Percentiles rank a stretch among this genome's conserved stretches.
Evolutionary conservation across 208 protist species (phyloP).

Genomic region (Crithidia expoeki): DNA sequence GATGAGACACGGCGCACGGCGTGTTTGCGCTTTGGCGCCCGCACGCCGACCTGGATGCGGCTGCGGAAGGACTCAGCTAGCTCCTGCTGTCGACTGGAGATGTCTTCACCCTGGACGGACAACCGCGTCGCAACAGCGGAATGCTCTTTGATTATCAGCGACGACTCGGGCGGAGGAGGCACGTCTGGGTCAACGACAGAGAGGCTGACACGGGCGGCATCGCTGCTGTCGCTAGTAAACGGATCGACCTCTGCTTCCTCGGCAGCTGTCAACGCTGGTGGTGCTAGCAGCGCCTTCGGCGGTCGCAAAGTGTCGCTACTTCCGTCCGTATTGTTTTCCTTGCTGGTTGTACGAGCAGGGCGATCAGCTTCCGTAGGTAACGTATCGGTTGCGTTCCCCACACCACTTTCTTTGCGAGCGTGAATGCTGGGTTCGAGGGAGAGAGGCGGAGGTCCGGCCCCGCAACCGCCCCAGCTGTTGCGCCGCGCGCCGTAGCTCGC

Average conservation of each 20-base stretch:
- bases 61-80: conserved; percentile 41
- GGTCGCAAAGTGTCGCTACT: background rate
- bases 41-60: conserved; percentile 45
- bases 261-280: background rate
- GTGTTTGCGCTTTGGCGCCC: conserved; percentile 19
- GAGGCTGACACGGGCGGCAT: background rate
- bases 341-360: too few species aligned
- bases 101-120: conserved; percentile 1
- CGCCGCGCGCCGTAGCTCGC: conserved; percentile 6
- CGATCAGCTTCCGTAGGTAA: too few species aligned
- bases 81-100: conserved; percentile 26
- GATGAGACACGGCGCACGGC: conserved; percentile 5
- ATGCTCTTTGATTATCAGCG: conserved; percentile 3
- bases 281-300: background rate
- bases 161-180: conserved; percentile 1
- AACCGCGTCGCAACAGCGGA: background rate
- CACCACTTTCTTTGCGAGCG: background rate
- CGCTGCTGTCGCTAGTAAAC: background rate
- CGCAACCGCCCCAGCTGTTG: conserved; percentile 4
- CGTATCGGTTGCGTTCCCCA: too few species aligned
- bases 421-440: background rate
- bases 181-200: background rate
- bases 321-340: too few species aligned
- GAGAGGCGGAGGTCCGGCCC: conserved; percentile 1
- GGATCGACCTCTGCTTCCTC: background rate